Percentiles rank a stretch among this genome's conserved stretches.
Conservation (phyloP, 169 alveolate genomes). For the Plasmodium billcollinsi region DNA sequence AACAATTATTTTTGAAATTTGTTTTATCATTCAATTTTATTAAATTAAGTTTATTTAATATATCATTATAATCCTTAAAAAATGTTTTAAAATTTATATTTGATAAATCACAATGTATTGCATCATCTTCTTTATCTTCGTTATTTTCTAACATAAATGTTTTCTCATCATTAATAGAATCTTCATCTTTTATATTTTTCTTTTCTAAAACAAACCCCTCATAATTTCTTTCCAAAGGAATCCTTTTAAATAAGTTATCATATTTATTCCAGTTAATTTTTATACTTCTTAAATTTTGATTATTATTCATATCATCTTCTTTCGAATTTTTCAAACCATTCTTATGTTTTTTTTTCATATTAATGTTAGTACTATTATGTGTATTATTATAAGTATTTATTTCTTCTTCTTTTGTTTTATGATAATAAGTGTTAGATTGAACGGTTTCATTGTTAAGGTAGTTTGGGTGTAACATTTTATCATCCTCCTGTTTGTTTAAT, state of each 20-base stretch:
- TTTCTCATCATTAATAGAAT: slow-evolving; percentile 34
- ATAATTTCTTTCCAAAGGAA: slow-evolving; percentile 53
- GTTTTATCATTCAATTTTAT: slow-evolving; percentile 47
- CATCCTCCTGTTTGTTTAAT: neutral
- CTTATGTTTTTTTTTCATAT: slow-evolving; percentile 23
- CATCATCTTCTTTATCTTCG: slow-evolving; percentile 2
- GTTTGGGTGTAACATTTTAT: neutral
- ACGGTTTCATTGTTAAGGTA: too few species aligned
- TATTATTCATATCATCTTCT: slow-evolving; percentile 57
- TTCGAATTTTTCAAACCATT: slow-evolving; percentile 24
- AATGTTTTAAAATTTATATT: slow-evolving; percentile 43
- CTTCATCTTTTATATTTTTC: slow-evolving; percentile 32
- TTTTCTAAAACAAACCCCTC: slow-evolving; percentile 22
- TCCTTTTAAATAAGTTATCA: slow-evolving; percentile 65
- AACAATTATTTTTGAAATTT: slow-evolving; percentile 29
- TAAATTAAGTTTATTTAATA: slow-evolving; percentile 26
- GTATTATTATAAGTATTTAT: neutral
- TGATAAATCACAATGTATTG: slow-evolving; percentile 13
- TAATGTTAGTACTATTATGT: neutral
- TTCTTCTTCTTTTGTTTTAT: too few species aligned
- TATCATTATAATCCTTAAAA: slow-evolving; percentile 39
- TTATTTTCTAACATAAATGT: neutral
- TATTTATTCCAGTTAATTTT: slow-evolving; percentile 72
- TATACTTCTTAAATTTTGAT: slow-evolving; percentile 64
- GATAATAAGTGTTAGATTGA: too few species aligned